These are phyloP conservation scores for Acanthamoeba sp. DNA, from an alignment of 208 protist genomes.

Conservation along the genomic window DNA sequence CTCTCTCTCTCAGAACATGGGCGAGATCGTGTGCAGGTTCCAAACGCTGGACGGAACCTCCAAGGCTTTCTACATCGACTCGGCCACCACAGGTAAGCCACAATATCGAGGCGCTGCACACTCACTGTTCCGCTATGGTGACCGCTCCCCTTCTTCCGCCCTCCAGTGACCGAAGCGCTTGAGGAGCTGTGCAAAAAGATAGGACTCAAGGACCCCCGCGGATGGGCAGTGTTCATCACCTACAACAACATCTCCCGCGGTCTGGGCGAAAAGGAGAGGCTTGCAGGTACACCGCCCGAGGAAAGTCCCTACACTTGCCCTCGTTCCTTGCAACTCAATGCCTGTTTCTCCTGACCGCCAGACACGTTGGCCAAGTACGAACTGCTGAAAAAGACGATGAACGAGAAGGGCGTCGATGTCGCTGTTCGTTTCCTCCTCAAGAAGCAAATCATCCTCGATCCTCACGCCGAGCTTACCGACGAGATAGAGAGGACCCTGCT, in stretches of 20 bases:
- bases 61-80: slow-evolving; percentile 71
- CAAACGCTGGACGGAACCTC: slow-evolving; percentile 45
- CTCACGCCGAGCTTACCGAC: slow-evolving; percentile 19
- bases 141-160: neutral
- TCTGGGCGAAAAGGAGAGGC: slow-evolving; percentile 53
- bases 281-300: slow-evolving; percentile 34
- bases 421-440: slow-evolving; percentile 60
- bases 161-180: slow-evolving; percentile 21
- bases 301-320: neutral
- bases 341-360: neutral
- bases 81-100: slow-evolving; percentile 32
- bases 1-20: neutral
- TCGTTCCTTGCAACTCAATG: neutral
- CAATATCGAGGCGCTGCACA: too few species aligned
- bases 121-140: neutral
- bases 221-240: slow-evolving; percentile 59
- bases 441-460: slow-evolving; percentile 70
- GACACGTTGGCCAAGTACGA: slow-evolving; percentile 69
- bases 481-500: slow-evolving; percentile 58
- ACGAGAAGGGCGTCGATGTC: slow-evolving; percentile 41
- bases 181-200: slow-evolving; percentile 52
- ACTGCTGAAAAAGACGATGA: slow-evolving; percentile 54
- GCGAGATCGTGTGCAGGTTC: slow-evolving; percentile 64
- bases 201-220: neutral
- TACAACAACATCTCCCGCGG: slow-evolving; percentile 61